Evolutionary conservation across 2,329 filamentous ascomycete genomes (phyloP).

Genomic region (Colletotrichum limetticola): DNA sequence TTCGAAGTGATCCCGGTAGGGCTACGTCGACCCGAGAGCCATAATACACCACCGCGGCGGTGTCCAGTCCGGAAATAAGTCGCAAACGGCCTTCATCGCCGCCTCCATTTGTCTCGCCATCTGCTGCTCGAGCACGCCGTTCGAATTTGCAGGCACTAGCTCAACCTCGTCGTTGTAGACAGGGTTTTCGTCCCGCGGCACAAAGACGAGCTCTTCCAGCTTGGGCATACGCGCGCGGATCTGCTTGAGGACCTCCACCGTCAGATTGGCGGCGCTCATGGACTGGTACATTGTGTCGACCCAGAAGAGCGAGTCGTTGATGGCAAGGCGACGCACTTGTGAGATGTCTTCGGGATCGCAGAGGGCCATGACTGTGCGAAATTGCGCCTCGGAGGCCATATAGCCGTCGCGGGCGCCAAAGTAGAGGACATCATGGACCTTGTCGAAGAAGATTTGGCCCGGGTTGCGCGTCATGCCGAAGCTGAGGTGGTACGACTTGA

Average conservation of each 20-base stretch:
- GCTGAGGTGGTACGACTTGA: conserved; percentile 51
- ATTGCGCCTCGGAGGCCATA: conserved; percentile 57
- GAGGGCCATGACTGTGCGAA: conserved; percentile 56
- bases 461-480: conserved; percentile 55
- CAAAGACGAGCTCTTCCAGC: conserved; percentile 56
- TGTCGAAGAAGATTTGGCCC: conserved; percentile 55
- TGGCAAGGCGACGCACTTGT: conserved; percentile 53
- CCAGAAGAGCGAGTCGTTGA: conserved; percentile 56
- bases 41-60: conserved; percentile 52
- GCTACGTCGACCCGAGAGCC: conserved; percentile 36
- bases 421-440: conserved; percentile 55
- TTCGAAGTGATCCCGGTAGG: background rate
- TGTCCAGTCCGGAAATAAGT: conserved; percentile 44
- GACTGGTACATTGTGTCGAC: conserved; percentile 47
- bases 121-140: conserved; percentile 45
- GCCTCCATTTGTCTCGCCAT: conserved; percentile 49
- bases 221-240: conserved; percentile 50
- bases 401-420: conserved; percentile 57
- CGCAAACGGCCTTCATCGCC: conserved; percentile 47
- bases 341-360: conserved; percentile 53
- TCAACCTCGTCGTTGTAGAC: conserved; percentile 42
- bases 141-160: conserved; percentile 37
- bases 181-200: conserved; percentile 52
- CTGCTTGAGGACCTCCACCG: conserved; percentile 52
- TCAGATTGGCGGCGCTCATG: conserved; percentile 51